Evolutionary conservation across 2,329 filamentous ascomycete species (phyloP).

Genomic region (Geosmithia morbida): DNA sequence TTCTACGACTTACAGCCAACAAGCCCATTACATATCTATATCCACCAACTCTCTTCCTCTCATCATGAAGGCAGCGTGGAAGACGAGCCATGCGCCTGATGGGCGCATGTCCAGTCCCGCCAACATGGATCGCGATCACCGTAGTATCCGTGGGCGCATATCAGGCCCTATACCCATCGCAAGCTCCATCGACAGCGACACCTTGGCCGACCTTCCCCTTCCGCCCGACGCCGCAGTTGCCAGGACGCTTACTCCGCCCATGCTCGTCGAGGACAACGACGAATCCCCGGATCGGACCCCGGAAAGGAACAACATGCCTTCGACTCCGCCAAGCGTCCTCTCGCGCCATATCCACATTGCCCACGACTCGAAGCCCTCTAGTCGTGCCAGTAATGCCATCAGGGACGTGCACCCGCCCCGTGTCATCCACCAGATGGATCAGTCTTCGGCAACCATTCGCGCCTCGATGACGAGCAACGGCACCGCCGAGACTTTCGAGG

Average conservation of each 20-base stretch:
- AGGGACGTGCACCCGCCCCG: slow-evolving; percentile 29
- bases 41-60: neutral
- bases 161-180: slow-evolving; percentile 45
- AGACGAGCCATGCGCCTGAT: slow-evolving; percentile 6
- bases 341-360: neutral
- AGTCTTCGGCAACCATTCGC: slow-evolving; percentile 13
- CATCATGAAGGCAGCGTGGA: slow-evolving; percentile 23
- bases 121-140: neutral
- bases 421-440: slow-evolving; percentile 9
- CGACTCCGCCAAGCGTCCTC: neutral
- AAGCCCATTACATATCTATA: neutral
- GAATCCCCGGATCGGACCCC: neutral
- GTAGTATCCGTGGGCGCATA: slow-evolving; percentile 39
- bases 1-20: neutral
- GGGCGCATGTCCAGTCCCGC: slow-evolving; percentile 6
- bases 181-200: slow-evolving; percentile 31
- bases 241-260: neutral
- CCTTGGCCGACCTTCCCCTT: neutral
- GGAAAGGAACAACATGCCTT: neutral
- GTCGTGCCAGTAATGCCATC: slow-evolving; percentile 13
- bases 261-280: neutral
- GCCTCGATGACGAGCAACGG: slow-evolving; percentile 32
- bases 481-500: slow-evolving; percentile 5
- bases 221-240: neutral
- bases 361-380: neutral